These are phyloP conservation scores for Marchantia paleacea DNA, from an alignment of 225 moss, liverwort and hornwort species.

Conservation along the genomic window DNA sequence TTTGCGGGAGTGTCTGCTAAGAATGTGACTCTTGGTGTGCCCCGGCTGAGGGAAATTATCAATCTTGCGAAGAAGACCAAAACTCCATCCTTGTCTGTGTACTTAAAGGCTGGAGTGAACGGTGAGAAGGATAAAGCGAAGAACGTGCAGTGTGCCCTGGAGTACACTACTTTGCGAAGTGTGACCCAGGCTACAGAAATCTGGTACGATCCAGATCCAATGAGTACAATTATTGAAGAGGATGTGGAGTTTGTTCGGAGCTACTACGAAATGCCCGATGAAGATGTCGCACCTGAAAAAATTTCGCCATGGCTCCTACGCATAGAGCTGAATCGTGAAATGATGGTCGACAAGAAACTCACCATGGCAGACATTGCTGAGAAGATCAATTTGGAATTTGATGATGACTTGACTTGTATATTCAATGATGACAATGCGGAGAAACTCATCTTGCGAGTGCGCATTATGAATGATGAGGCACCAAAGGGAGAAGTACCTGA, in stretches of 20 bases:
- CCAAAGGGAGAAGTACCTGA: slow-evolving; percentile 88
- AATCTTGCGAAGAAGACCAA: slow-evolving; percentile 98
- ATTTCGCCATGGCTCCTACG: slow-evolving; percentile 95
- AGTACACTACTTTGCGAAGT: slow-evolving; percentile 89
- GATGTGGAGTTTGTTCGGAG: slow-evolving; percentile 94
- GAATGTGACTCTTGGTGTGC: slow-evolving; percentile 95
- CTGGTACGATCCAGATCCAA: slow-evolving; percentile 98
- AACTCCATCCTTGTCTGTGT: slow-evolving; percentile 90
- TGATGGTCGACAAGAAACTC: slow-evolving; percentile 99
- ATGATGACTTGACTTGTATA: slow-evolving; percentile 94
- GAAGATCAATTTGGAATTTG: slow-evolving; percentile 94
- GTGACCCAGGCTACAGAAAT: slow-evolving; percentile 97
- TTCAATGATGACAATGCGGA: slow-evolving; percentile 98
- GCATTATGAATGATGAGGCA: slow-evolving; percentile 96
- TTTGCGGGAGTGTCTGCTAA: slow-evolving; percentile 87
- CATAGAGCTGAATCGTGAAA: slow-evolving; percentile 92
- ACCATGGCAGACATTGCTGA: slow-evolving; percentile 99
- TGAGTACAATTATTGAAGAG: slow-evolving; percentile 96
- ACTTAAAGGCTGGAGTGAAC: slow-evolving; percentile 68
- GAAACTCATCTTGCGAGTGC: slow-evolving; percentile 94
- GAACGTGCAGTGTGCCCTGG: slow-evolving; percentile 92
- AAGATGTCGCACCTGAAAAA: slow-evolving; percentile 96
- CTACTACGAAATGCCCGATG: slow-evolving; percentile 98
- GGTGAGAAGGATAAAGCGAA: slow-evolving; percentile 92
- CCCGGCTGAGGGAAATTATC: slow-evolving; percentile 90